Conservation (phyloP, 768 basidiomycete genomes). For the Phylloporus sp. region DNA sequence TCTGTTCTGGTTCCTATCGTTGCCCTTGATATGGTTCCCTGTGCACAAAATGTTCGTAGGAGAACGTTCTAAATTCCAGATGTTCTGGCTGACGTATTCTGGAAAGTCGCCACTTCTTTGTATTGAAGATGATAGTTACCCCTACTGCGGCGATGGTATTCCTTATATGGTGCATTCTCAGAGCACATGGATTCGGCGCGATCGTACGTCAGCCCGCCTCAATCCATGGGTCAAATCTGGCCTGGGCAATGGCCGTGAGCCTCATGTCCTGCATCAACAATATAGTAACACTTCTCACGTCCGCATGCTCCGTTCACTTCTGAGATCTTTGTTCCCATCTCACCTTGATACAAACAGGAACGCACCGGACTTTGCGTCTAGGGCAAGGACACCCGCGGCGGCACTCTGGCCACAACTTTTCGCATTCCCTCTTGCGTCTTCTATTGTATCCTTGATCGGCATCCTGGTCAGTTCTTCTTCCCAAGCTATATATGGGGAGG, state of each 20-base stretch:
- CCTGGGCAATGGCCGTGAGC: conserved; percentile 72
- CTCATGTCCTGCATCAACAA: conserved; percentile 79
- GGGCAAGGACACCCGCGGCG: conserved; percentile 50
- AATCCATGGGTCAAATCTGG: conserved; percentile 62
- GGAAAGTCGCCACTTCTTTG: conserved; percentile 70
- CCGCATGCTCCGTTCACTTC: conserved; percentile 23
- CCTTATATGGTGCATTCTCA: conserved; percentile 75
- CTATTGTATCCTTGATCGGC: conserved; percentile 72
- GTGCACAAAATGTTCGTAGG: conserved; percentile 69
- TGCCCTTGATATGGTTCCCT: conserved; percentile 80
- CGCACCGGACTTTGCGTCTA: conserved; percentile 74
- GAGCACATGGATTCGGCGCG: conserved; percentile 74
- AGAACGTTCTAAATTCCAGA: conserved; percentile 5
- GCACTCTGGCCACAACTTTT: conserved; percentile 65
- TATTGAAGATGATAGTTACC: conserved; percentile 68
- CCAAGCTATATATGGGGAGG: conserved; percentile 68
- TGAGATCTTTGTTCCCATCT: conserved; percentile 11
- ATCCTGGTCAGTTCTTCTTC: conserved; percentile 81
- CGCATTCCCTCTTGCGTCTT: conserved; percentile 69
- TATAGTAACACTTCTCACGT: conserved; percentile 72
- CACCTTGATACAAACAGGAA: conserved; percentile 40
- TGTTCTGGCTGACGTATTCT: conserved; percentile 10
- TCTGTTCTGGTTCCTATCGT: conserved; percentile 79
- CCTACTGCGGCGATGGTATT: conserved; percentile 68
- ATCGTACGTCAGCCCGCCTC: conserved; percentile 63